These are phyloP conservation scores for Pythium chondricola DNA, from an alignment of 352 stramenopile genomes.

Conservation along the genomic window DNA sequence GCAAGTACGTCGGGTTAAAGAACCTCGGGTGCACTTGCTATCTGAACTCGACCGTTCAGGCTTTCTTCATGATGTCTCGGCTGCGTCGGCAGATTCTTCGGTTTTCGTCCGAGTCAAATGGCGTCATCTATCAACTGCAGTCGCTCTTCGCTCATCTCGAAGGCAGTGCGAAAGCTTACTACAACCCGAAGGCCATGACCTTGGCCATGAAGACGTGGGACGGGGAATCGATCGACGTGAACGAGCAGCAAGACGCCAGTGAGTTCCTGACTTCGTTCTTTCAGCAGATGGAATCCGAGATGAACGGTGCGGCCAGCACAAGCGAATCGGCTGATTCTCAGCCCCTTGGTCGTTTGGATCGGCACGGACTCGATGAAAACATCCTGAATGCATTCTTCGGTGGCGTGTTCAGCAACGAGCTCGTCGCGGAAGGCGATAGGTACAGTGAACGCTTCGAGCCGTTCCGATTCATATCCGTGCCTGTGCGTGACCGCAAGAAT, in stretches of 20 bases:
- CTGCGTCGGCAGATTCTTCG: constrained; percentile 86
- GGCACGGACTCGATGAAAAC: constrained; percentile 51
- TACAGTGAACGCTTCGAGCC: constrained; percentile 88
- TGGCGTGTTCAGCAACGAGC: constrained; percentile 89
- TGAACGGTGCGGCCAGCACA: constrained; percentile 51
- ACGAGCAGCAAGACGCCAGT: constrained; percentile 89
- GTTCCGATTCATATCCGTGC: constrained; percentile 89
- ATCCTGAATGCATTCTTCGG: constrained; percentile 86
- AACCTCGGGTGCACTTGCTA: constrained; percentile 96
- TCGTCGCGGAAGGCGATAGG: constrained; percentile 78
- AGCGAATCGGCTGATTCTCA: constrained; percentile 2
- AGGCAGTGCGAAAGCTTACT: constrained; percentile 79
- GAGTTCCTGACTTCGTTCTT: constrained; percentile 94
- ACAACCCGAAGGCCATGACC: constrained; percentile 77
- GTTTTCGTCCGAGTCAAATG: constrained; percentile 19
- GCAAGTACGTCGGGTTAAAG: constrained; percentile 89
- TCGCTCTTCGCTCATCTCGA: constrained; percentile 88
- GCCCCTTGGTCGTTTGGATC: background rate
- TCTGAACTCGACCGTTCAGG: constrained; percentile 92
- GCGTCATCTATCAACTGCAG: constrained; percentile 84
- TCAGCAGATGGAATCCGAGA: constrained; percentile 88
- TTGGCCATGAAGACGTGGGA: constrained; percentile 85
- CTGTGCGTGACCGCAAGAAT: constrained; percentile 83
- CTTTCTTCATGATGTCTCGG: constrained; percentile 92
- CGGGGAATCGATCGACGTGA: constrained; percentile 83